Base-by-base conservation (phyloP, 2,329 filamentous ascomycete genomes). In the Knufia petricola region DNA sequence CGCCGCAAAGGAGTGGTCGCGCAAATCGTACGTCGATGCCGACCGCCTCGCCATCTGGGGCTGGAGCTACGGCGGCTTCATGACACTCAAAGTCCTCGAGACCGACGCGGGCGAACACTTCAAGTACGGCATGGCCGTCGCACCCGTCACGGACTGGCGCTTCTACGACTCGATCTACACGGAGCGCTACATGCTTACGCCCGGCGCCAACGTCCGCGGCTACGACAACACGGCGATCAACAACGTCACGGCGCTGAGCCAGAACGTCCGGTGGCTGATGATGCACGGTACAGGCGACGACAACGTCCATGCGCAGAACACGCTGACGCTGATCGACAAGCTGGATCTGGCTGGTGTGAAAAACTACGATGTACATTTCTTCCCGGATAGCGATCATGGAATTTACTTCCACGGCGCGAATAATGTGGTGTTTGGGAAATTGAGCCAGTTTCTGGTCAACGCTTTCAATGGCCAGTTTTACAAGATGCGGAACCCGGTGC, bases 221-320 rank as follows among this genome's bases (percentile, higher is more conserved):
- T 98, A 96, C 69, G 74, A 81, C 36, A 80, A 78, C 54, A 79
- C 85, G 3, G 79, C 79, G 46, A 81, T 98, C 61, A 77, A 64
- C 51, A 86, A 98, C 61, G 82, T 82, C 53, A 73, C 77, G 0
- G 84, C 87, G 0, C 73, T 98, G 4, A 71, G 75, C 3, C 67
- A 81, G 55, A 94, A 84, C 63, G 85, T 89, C 52, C 82, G 90
- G 26, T 98, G 96, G 70, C 72, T 98, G 32, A 65, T 98, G 59
- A 95, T 96, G 86, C 92, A 98, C 63, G 92, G 92, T 57, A 79
- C 88, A n/a, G 85, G 85, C 6, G 92, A 98, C 61, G 92, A 98
- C 67, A 98, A 98, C 60, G 92, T 98, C 10, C 94, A 98, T 65
- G 81, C 95, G 66, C 94, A 98, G 66, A 96, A 94, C 66, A 88